Conservation (phyloP, 495 filamentous ascomycete species). For the Usnea hakonensis region DNA sequence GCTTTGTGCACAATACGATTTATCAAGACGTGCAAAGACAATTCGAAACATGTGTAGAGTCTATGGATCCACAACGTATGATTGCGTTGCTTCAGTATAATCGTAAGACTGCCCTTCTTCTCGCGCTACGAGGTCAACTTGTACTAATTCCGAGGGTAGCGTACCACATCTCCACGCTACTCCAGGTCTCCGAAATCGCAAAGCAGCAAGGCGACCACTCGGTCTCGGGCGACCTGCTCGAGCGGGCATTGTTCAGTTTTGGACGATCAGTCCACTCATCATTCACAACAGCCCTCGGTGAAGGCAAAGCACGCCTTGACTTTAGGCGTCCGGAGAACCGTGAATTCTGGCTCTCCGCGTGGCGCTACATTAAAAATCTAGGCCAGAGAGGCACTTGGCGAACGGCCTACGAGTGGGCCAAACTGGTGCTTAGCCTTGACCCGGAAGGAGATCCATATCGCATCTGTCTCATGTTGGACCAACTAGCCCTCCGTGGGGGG, state of each 20-base stretch:
- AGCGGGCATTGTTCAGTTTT: slow-evolving; percentile 88
- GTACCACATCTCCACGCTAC: slow-evolving; percentile 87
- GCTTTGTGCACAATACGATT: slow-evolving; percentile 63
- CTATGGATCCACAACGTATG: slow-evolving; percentile 69
- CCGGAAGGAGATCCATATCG: slow-evolving; percentile 74
- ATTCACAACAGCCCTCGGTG: slow-evolving; percentile 64
- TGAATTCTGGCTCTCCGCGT: slow-evolving; percentile 86
- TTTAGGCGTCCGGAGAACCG: slow-evolving; percentile 77
- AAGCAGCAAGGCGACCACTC: slow-evolving; percentile 83
- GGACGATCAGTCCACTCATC: slow-evolving; percentile 74
- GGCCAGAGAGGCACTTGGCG: slow-evolving; percentile 87
- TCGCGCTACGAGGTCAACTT: neutral
- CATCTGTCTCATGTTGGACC: slow-evolving; percentile 68
- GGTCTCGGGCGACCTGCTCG: slow-evolving; percentile 77
- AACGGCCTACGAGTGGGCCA: slow-evolving; percentile 88
- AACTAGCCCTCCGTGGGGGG: slow-evolving; percentile 69
- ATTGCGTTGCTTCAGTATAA: slow-evolving; percentile 59
- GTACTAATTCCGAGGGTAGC: slow-evolving; percentile 28
- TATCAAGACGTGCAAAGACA: slow-evolving; percentile 70
- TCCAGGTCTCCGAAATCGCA: slow-evolving; percentile 87
- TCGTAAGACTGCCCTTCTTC: slow-evolving; percentile 29
- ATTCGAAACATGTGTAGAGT: slow-evolving; percentile 73
- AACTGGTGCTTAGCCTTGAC: slow-evolving; percentile 69
- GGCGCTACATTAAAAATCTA: slow-evolving; percentile 76
- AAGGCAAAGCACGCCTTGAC: slow-evolving; percentile 71